These are phyloP conservation scores for Phlyctochytrium arcticum DNA, from an alignment of 192 early-diverging fungal genomes.

Conservation along the genomic window DNA sequence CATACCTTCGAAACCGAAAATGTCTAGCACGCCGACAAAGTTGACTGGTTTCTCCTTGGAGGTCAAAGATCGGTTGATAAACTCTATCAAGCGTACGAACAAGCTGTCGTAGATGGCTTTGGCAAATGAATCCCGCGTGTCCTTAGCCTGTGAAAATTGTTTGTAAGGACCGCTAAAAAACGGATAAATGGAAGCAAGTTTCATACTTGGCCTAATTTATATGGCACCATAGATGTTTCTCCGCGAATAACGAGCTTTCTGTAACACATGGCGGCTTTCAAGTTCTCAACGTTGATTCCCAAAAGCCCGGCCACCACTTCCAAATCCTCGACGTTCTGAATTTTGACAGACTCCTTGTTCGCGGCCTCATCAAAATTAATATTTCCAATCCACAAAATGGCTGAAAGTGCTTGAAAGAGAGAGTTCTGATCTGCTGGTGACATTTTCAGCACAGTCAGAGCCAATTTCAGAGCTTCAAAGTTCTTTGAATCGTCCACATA, in stretches of 20 bases:
- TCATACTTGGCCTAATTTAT: slow-evolving; percentile 71
- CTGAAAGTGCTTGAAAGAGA: slow-evolving; percentile 32
- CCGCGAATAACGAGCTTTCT: slow-evolving; percentile 82
- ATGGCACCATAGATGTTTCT: slow-evolving; percentile 86
- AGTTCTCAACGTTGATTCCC: slow-evolving; percentile 66
- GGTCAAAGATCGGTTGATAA: slow-evolving; percentile 45
- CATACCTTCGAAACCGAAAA: slow-evolving; percentile 55
- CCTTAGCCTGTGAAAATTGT: slow-evolving; percentile 39
- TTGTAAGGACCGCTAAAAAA: background rate
- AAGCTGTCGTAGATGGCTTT: slow-evolving; percentile 50
- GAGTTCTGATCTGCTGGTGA: slow-evolving; percentile 59
- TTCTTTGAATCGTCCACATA: slow-evolving; percentile 46
- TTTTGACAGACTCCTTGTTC: slow-evolving; percentile 63
- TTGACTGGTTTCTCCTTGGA: slow-evolving; percentile 32
- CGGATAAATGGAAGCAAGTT: background rate
- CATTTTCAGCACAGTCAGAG: slow-evolving; percentile 66
- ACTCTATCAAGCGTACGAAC: slow-evolving; percentile 49
- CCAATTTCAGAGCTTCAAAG: slow-evolving; percentile 71
- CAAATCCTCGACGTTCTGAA: slow-evolving; percentile 72
- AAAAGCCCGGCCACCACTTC: slow-evolving; percentile 74
- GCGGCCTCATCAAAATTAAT: slow-evolving; percentile 51
- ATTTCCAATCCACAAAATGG: slow-evolving; percentile 46
- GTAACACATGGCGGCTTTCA: slow-evolving; percentile 75
- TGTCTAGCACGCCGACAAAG: slow-evolving; percentile 54
- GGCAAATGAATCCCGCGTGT: slow-evolving; percentile 54